Evolutionary conservation across 345 rosid genomes (phyloP), one percentile per base, ranked within the genome.

Genomic region (Syzygium aqueum): DNA sequence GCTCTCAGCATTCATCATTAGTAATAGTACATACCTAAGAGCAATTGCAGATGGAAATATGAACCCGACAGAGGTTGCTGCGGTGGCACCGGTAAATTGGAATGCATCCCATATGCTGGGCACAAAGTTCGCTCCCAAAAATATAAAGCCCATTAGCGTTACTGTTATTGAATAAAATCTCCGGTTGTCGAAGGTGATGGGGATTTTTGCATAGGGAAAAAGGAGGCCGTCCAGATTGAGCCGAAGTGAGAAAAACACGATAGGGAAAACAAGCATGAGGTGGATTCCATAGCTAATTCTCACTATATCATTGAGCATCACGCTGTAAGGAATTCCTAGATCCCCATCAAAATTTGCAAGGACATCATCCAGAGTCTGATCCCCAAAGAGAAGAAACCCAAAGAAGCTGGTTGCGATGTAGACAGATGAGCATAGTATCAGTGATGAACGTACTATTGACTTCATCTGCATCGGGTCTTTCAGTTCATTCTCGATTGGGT

Each of bases 21-120:
- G 84, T 17, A 16, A 84, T 46, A 53, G 84, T 86, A 65, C 93
- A 84, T 86, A 93, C 96, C 89, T 90, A 27, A 94, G 94, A 49
- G 94, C 89, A 11, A 94, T 88, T 53, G 96, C 93, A 27, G 95
- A 94, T 73, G 95, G 97, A 91, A 94, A 93, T 86, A 95, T 92
- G 90, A 86, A 95, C 77, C 94, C 95, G 33, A 95, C 93, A 85
- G 94, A 89, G 37, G 92, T 89, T 6, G 95, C 92, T 5, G 95
- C 91, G 3, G 95, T 94, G 50, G 97, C 97, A 53, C 95, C 96
- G 3, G 96, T 94, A 88, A 95, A 90, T 89, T 95, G 94, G 89
- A 95, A 95, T 12, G 95, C 96, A 86, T 92, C 97, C 96, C 96
- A 94, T 89, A 95, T 93, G 53, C 93, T 91, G 6, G 96, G 96